Conservation (phyloP, 106 monocot genomes). For the Dactylorhiza incarnata region DNA sequence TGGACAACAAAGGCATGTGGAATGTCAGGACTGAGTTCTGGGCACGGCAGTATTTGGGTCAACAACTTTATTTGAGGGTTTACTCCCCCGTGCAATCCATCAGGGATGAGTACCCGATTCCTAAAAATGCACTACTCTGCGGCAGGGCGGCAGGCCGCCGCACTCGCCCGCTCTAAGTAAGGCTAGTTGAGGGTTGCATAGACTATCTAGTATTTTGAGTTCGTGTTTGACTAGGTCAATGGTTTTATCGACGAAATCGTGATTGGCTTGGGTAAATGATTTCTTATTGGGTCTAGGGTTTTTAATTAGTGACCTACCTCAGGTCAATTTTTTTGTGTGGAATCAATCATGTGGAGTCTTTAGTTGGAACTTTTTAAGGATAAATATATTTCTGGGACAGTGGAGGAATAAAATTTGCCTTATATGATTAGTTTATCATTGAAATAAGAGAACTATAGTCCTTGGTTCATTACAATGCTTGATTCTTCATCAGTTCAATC, state of each 20-base stretch:
- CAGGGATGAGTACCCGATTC: conserved; percentile 47
- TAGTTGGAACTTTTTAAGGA: background rate
- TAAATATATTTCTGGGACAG: background rate
- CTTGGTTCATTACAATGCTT: too few species aligned
- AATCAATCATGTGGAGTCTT: background rate
- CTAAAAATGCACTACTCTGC: conserved; percentile 45
- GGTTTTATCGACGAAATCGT: background rate
- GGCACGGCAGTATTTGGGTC: conserved; percentile 51
- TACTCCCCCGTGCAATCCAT: conserved; percentile 28
- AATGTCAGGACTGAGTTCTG: conserved; percentile 56
- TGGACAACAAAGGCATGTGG: conserved; percentile 73
- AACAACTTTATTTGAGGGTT: conserved; percentile 39
- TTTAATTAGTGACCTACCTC: conserved; percentile 1
- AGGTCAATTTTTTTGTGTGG: background rate
- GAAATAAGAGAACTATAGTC: background rate
- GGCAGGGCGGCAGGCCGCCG: conserved; percentile 30
- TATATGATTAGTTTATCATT: background rate
- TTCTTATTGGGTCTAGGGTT: background rate
- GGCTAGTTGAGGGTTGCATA: background rate
- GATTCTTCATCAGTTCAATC: too few species aligned
- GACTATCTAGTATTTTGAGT: background rate
- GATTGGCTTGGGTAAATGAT: background rate
- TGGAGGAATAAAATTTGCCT: background rate
- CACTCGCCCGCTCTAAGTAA: conserved; percentile 19
- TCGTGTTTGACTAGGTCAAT: background rate